Evolutionary conservation across 2,329 filamentous ascomycete species (phyloP).

Genomic region (Westerdykella ornata): DNA sequence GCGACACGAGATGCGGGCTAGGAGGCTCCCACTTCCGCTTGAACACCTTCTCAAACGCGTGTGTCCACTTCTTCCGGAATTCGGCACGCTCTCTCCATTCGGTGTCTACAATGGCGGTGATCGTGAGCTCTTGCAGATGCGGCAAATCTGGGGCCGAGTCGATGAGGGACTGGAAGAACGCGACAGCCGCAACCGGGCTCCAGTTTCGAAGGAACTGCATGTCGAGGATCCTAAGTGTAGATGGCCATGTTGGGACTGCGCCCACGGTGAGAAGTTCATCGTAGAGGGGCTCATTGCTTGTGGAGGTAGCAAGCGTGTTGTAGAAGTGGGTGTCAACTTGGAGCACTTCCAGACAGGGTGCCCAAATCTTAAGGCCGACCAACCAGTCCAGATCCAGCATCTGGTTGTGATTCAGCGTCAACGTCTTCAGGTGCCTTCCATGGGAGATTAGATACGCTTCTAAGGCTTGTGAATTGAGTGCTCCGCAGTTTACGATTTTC

Average conservation of each 20-base stretch:
- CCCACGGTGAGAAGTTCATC: constrained; percentile 55
- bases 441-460: constrained; percentile 59
- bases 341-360: constrained; percentile 63
- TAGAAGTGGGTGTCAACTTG: constrained; percentile 75
- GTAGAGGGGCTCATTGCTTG: constrained; percentile 70
- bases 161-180: constrained; percentile 72
- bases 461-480: constrained; percentile 62
- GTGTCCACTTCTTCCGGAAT: constrained; percentile 72
- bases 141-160: constrained; percentile 61
- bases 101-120: constrained; percentile 67
- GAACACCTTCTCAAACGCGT: constrained; percentile 62
- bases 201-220: constrained; percentile 72
- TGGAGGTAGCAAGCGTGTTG: constrained; percentile 59
- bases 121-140: constrained; percentile 60
- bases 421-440: constrained; percentile 58
- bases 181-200: constrained; percentile 61
- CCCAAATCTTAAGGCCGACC: constrained; percentile 56
- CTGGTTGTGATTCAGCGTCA: constrained; percentile 73
- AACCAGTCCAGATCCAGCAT: constrained; percentile 71
- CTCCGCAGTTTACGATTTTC: constrained; percentile 72
- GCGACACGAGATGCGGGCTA: constrained; percentile 37
- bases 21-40: constrained; percentile 47
- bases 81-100: constrained; percentile 72
- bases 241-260: constrained; percentile 73
- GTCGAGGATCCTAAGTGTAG: constrained; percentile 62